A percentile compares a stretch with the other conserved stretches of the same genome.
These are phyloP conservation scores for Aspergillus homomorphus DNA, from an alignment of 495 filamentous ascomycete genomes.

Conservation along the genomic window DNA sequence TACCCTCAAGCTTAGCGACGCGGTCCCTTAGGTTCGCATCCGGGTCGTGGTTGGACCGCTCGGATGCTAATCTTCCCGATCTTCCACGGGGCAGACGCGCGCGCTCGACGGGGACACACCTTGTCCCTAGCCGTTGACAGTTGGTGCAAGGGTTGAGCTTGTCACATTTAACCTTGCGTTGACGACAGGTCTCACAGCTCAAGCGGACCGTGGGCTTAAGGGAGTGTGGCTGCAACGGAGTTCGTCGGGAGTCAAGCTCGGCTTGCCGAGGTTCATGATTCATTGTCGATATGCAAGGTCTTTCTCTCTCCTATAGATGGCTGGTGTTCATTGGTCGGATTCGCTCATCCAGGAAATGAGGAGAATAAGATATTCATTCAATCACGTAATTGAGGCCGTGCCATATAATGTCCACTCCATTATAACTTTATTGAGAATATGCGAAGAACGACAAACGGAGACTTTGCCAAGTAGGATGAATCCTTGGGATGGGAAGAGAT, in stretches of 20 bases:
- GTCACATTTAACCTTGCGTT: conserved; percentile 71
- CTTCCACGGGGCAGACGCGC: conserved; percentile 13
- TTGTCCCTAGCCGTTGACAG: conserved; percentile 57
- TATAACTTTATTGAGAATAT: background rate
- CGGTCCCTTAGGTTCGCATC: conserved; percentile 14
- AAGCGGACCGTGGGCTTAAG: conserved; percentile 15
- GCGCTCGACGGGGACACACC: conserved; percentile 47
- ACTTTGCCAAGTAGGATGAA: background rate
- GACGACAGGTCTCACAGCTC: conserved; percentile 27
- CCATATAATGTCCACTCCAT: background rate
- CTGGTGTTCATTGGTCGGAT: background rate
- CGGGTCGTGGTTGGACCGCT: background rate
- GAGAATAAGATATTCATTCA: background rate
- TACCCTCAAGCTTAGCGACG: conserved; percentile 27
- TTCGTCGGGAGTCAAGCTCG: background rate
- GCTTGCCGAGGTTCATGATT: background rate
- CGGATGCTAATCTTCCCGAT: conserved; percentile 13
- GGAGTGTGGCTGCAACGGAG: background rate
- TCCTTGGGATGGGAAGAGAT: background rate
- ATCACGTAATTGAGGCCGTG: background rate
- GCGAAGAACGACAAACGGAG: background rate
- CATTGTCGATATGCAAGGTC: background rate
- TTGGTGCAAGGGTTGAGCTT: conserved; percentile 67
- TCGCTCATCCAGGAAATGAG: background rate
- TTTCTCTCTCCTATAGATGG: background rate